A percentile compares a stretch with the other conserved stretches of the same genome.
phyloP scores from a whole-genome alignment of 169 alveolate genomes.

The Theileria orientalis region DNA sequence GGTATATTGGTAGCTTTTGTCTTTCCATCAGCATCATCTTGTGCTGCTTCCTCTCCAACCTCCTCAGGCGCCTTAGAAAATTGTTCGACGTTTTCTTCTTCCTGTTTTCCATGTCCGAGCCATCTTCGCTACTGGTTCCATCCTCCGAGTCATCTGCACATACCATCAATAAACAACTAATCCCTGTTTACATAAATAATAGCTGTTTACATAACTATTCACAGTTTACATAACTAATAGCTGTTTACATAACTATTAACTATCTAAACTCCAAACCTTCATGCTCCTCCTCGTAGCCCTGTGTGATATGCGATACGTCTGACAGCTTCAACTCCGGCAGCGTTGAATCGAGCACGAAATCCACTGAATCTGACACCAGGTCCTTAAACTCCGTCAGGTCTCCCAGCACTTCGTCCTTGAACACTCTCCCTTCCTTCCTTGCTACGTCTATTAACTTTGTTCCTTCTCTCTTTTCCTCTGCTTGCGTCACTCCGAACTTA shows the following conservation, averaged over 20 bases:
- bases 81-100: background rate
- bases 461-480: background rate
- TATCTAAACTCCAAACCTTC: too few species aligned
- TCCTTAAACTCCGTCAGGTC: slow-evolving; percentile 21
- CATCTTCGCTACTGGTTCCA: slow-evolving; percentile 14
- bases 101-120: slow-evolving; percentile 27
- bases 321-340: slow-evolving; percentile 59
- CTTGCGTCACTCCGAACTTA: background rate
- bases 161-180: slow-evolving; percentile 37
- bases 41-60: slow-evolving; percentile 60
- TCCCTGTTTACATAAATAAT: slow-evolving; percentile 51
- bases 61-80: slow-evolving; percentile 46
- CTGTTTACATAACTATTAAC: too few species aligned
- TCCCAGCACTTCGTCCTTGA: slow-evolving; percentile 17
- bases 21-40: slow-evolving; percentile 70
- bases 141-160: too few species aligned
- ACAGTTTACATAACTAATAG: too few species aligned
- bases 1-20: slow-evolving; percentile 89
- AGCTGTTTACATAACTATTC: too few species aligned
- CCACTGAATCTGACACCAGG: background rate
- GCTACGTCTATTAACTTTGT: background rate
- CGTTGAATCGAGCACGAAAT: slow-evolving; percentile 25
- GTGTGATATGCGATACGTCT: slow-evolving; percentile 67
- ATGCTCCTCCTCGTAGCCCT: slow-evolving; percentile 59
- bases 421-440: background rate